Percentiles rank a stretch among this genome's conserved stretches.
These are phyloP conservation scores for Fusarium musae DNA, from an alignment of 2,329 filamentous ascomycete genomes.

Conservation along the genomic window DNA sequence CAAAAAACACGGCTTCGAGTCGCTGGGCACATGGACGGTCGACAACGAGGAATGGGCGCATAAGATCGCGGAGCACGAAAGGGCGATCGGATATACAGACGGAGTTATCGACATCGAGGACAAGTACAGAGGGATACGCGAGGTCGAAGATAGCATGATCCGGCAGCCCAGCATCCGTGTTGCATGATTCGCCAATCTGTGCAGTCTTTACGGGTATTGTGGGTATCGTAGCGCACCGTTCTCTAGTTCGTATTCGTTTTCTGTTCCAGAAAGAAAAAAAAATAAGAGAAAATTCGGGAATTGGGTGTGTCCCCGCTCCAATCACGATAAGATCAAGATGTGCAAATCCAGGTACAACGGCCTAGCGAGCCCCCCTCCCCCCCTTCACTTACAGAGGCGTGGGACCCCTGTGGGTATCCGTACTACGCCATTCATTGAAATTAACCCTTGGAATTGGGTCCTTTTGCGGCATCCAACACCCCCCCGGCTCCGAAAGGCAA, in stretches of 20 bases:
- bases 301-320: slow-evolving; percentile 25
- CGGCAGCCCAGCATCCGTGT: slow-evolving; percentile 29
- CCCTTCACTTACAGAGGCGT: background rate
- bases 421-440: slow-evolving; percentile 8
- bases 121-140: slow-evolving; percentile 27
- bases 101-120: slow-evolving; percentile 10
- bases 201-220: background rate
- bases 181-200: slow-evolving; percentile 9
- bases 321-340: slow-evolving; percentile 42
- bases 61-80: slow-evolving; percentile 23
- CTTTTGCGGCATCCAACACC: background rate
- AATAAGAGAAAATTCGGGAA: slow-evolving; percentile 15
- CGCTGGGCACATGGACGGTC: slow-evolving; percentile 30
- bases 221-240: slow-evolving; percentile 4
- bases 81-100: slow-evolving; percentile 18
- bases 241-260: slow-evolving; percentile 40
- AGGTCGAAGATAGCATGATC: slow-evolving; percentile 41
- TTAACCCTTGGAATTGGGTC: slow-evolving; percentile 13
- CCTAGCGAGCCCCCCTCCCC: slow-evolving; percentile 11
- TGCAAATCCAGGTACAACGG: slow-evolving; percentile 35
- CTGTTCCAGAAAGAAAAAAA: slow-evolving; percentile 2
- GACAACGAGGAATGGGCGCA: slow-evolving; percentile 37
- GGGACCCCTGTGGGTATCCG: slow-evolving; percentile 29
- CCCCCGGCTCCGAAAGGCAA: background rate
- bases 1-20: slow-evolving; percentile 24